These are phyloP conservation scores for Copromyces sp. DNA, from an alignment of 495 filamentous ascomycete genomes.

Conservation along the genomic window DNA sequence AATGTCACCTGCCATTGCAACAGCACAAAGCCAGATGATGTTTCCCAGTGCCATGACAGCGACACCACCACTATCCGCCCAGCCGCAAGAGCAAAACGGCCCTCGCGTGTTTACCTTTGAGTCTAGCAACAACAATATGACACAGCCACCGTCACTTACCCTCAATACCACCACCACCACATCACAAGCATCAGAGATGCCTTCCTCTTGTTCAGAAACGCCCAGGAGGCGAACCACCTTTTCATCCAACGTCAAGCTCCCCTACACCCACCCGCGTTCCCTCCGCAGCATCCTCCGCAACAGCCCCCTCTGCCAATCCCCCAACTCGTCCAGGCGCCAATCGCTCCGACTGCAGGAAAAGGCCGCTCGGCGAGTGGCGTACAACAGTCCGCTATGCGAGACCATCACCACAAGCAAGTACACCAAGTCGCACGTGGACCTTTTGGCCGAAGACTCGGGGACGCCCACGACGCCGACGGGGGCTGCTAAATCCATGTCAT, in stretches of 20 bases:
- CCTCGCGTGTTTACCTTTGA: conserved; percentile 31
- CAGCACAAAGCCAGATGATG: conserved; percentile 24
- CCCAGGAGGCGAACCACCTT: conserved; percentile 31
- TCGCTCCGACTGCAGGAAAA: conserved; percentile 41
- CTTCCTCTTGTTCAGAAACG: conserved; percentile 20
- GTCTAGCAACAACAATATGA: neutral
- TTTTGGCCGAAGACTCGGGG: conserved; percentile 36
- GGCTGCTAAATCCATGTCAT: neutral
- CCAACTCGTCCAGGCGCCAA: conserved; percentile 35
- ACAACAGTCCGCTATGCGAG: conserved; percentile 42
- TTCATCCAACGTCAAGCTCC: conserved; percentile 23
- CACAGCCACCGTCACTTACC: neutral
- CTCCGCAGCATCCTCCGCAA: conserved; percentile 70
- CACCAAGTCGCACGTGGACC: conserved; percentile 45
- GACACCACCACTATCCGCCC: conserved; percentile 41
- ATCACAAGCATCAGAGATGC: neutral
- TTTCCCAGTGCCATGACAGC: conserved; percentile 39
- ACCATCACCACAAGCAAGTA: conserved; percentile 47
- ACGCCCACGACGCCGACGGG: conserved; percentile 35
- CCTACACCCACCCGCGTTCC: conserved; percentile 56
- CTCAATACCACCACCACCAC: conserved; percentile 1
- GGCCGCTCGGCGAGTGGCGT: conserved; percentile 38
- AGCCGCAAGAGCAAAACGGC: conserved; percentile 26
- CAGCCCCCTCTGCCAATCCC: conserved; percentile 47
- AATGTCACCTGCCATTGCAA: conserved; percentile 27